phyloP scores from a whole-genome alignment of 352 stramenopile species.

The Phytopythium delawarense region DNA sequence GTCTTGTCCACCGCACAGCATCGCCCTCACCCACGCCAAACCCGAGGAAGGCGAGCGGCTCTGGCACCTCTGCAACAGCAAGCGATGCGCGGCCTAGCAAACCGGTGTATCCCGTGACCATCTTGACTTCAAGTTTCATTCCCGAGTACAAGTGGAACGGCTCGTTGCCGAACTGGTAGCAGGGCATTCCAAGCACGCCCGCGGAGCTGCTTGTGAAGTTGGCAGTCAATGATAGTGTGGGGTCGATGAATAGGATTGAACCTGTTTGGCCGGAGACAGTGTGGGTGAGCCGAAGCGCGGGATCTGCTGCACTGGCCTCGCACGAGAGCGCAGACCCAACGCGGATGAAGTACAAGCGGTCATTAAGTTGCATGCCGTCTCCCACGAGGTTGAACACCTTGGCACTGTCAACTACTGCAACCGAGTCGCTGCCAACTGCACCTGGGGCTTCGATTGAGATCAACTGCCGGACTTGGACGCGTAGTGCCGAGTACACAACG shows the following conservation, averaged over 20 bases:
- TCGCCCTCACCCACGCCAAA: conserved; percentile 38
- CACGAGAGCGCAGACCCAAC: conserved; percentile 28
- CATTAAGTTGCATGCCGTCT: conserved; percentile 44
- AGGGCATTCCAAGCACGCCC: conserved; percentile 31
- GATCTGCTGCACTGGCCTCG: conserved; percentile 25
- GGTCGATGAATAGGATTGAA: conserved; percentile 35
- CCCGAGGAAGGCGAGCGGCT: conserved; percentile 55
- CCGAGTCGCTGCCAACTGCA: conserved; percentile 22
- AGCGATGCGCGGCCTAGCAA: conserved; percentile 36
- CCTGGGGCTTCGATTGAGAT: conserved; percentile 17
- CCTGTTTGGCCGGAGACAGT: conserved; percentile 25
- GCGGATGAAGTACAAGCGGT: conserved; percentile 60
- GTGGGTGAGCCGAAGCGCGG: conserved; percentile 27
- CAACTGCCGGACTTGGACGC: conserved; percentile 48
- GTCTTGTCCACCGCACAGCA: conserved; percentile 50
- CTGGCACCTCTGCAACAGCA: conserved; percentile 48
- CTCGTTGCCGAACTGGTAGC: conserved; percentile 60
- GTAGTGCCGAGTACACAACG: conserved; percentile 37
- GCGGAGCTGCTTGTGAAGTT: conserved; percentile 36
- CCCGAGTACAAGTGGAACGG: conserved; percentile 49
- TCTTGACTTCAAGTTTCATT: conserved; percentile 48
- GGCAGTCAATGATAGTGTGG: conserved; percentile 13
- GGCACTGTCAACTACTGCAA: conserved; percentile 42
- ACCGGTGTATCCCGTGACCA: conserved; percentile 43
- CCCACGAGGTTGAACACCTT: conserved; percentile 52